phyloP scores from a whole-genome alignment of 257 asterid genomes.

The Anisodus acutangulus region DNA sequence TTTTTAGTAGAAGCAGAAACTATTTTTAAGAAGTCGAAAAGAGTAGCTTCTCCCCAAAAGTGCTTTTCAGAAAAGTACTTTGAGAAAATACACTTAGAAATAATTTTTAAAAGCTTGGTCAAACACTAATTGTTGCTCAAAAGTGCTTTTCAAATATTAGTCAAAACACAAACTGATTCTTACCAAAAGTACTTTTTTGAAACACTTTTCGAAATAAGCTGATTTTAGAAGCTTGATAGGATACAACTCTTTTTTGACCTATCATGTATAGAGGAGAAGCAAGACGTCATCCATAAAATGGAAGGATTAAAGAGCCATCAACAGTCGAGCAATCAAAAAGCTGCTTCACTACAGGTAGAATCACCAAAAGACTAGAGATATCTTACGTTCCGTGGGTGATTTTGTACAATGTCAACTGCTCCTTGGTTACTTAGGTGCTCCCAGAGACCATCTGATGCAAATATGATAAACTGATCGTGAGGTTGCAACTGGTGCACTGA shows the following conservation, averaged over 20 bases:
- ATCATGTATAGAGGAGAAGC: neutral
- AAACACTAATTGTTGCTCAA: too few species aligned
- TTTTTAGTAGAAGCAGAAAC: too few species aligned
- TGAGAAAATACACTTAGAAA: too few species aligned
- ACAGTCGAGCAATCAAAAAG: neutral
- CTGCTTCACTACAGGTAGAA: neutral
- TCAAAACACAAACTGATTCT: too few species aligned
- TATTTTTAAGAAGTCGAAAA: too few species aligned
- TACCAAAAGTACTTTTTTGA: too few species aligned
- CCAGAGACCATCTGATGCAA: slow-evolving; percentile 90
- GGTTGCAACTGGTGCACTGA: slow-evolving; percentile 62
- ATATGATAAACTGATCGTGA: slow-evolving; percentile 72
- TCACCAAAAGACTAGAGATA: neutral
- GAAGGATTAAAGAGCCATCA: neutral
- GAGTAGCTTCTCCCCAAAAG: too few species aligned
- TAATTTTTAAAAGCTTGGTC: too few species aligned
- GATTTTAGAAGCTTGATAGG: too few species aligned
- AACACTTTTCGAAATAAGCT: too few species aligned
- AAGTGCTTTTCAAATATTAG: too few species aligned
- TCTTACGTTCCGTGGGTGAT: slow-evolving; percentile 65
- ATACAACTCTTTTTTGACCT: neutral
- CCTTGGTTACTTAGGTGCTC: slow-evolving; percentile 85
- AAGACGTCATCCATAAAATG: neutral
- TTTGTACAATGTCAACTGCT: slow-evolving; percentile 75
- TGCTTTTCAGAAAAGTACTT: too few species aligned